Evolutionary conservation across 305 asterid species (phyloP).

Genomic region (Petunia hybrid): DNA sequence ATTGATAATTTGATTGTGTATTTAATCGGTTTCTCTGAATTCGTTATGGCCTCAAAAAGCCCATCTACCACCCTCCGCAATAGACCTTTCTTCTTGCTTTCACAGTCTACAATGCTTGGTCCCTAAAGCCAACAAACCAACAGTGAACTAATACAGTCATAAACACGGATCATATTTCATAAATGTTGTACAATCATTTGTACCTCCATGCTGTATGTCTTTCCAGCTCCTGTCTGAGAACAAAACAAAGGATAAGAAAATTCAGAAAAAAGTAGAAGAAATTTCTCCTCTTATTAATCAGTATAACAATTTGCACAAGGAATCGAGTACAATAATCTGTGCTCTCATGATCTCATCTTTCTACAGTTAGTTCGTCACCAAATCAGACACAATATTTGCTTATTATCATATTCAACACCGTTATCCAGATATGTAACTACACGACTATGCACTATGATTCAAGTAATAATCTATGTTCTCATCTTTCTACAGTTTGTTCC

Average conservation of each 20-base stretch:
- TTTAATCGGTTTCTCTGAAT: conserved; percentile 53
- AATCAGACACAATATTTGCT: neutral
- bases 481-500: neutral
- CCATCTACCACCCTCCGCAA: conserved; percentile 81
- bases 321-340: neutral
- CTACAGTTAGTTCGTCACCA: neutral
- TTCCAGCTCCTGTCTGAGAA: conserved; percentile 91
- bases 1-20: conserved; percentile 71
- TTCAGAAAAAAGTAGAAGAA: conserved; percentile 16
- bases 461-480: neutral
- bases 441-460: neutral
- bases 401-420: too few relatives aligned
- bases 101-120: conserved; percentile 61
- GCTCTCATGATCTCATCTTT: neutral
- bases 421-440: too few relatives aligned
- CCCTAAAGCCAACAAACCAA: conserved; percentile 54
- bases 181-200: conserved; percentile 36
- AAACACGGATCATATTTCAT: conserved; percentile 14
- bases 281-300: neutral
- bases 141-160: conserved; percentile 2
- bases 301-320: neutral
- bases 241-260: conserved; percentile 31
- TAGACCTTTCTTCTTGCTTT: conserved; percentile 66
- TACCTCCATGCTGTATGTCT: conserved; percentile 96
- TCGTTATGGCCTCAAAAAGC: conserved; percentile 55